A percentile compares a stretch with the other conserved stretches of the same genome.
phyloP scores from a whole-genome alignment of 106 monocot species.

The Chionographis japonica region DNA sequence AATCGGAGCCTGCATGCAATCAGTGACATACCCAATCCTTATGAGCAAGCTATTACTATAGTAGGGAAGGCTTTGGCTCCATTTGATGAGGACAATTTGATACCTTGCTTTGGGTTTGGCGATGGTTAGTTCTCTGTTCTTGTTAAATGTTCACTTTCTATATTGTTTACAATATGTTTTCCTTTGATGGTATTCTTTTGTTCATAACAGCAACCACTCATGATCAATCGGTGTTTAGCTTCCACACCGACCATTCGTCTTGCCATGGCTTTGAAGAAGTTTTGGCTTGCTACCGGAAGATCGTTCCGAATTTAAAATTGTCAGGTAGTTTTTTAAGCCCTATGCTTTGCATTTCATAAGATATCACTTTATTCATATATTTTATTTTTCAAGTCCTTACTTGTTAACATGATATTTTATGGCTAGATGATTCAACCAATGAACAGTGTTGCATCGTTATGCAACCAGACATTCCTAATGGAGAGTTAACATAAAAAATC shows the following conservation, averaged over 20 bases:
- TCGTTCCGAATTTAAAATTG: slow-evolving; percentile 43
- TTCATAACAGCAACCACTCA: slow-evolving; percentile 47
- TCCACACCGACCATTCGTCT: slow-evolving; percentile 47
- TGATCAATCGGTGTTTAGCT: slow-evolving; percentile 65
- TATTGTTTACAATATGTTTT: background rate
- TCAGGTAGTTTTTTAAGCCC: slow-evolving; percentile 30
- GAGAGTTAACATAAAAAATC: no score
- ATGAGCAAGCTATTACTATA: slow-evolving; percentile 63
- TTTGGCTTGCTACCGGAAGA: slow-evolving; percentile 45
- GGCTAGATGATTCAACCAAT: no score
- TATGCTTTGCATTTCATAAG: no score
- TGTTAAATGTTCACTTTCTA: background rate
- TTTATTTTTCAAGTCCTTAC: no score
- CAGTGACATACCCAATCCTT: slow-evolving; percentile 42
- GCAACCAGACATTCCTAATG: no score
- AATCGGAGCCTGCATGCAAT: slow-evolving; percentile 53
- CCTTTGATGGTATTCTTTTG: background rate
- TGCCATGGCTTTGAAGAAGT: slow-evolving; percentile 82
- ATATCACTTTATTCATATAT: no score
- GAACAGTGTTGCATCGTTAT: no score
- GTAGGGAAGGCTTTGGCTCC: slow-evolving; percentile 59
- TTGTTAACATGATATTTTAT: no score
- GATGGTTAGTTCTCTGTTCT: slow-evolving; percentile 33
- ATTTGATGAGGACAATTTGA: slow-evolving; percentile 70
- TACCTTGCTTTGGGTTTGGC: slow-evolving; percentile 81